These are phyloP conservation scores for Globisporangium yorkense DNA, from an alignment of 352 stramenopile genomes.

Conservation along the genomic window DNA sequence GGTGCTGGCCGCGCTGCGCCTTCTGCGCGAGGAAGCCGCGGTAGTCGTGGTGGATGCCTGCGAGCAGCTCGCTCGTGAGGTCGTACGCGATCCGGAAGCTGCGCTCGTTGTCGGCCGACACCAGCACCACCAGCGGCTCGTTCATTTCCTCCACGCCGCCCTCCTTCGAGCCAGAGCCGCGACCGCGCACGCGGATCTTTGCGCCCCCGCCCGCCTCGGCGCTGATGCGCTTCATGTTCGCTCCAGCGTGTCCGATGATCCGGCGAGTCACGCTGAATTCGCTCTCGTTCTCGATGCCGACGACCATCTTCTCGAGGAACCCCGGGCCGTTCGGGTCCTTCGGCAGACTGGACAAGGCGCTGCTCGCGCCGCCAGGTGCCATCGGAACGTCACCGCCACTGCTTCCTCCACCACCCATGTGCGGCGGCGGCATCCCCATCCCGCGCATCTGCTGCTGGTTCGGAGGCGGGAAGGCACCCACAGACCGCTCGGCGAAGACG, in stretches of 20 bases:
- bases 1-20: slow-evolving; percentile 9
- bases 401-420: slow-evolving; percentile 4
- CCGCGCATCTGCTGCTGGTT: slow-evolving; percentile 16
- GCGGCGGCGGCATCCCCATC: slow-evolving; percentile 15
- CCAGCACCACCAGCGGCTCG: slow-evolving; percentile 78
- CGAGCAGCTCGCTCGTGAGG: slow-evolving; percentile 57
- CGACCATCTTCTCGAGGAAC: slow-evolving; percentile 69
- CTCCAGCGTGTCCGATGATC: slow-evolving; percentile 74
- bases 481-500: slow-evolving; percentile 66
- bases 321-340: slow-evolving; percentile 19
- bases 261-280: slow-evolving; percentile 81
- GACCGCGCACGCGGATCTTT: slow-evolving; percentile 82
- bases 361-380: neutral
- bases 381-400: too few species aligned
- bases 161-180: slow-evolving; percentile 77
- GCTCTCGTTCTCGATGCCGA: slow-evolving; percentile 83
- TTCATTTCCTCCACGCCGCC: slow-evolving; percentile 55
- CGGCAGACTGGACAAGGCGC: neutral
- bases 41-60: slow-evolving; percentile 72
- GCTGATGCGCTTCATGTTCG: slow-evolving; percentile 87
- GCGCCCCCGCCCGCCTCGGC: slow-evolving; percentile 70
- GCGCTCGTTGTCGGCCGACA: slow-evolving; percentile 82
- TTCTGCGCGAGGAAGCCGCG: slow-evolving; percentile 53
- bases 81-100: slow-evolving; percentile 78
- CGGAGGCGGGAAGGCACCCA: slow-evolving; percentile 32